Evolutionary conservation across 179 eudicot genomes (phyloP), one percentile per base, ranked within the genome.

Genomic region (Beta lomatogona): DNA sequence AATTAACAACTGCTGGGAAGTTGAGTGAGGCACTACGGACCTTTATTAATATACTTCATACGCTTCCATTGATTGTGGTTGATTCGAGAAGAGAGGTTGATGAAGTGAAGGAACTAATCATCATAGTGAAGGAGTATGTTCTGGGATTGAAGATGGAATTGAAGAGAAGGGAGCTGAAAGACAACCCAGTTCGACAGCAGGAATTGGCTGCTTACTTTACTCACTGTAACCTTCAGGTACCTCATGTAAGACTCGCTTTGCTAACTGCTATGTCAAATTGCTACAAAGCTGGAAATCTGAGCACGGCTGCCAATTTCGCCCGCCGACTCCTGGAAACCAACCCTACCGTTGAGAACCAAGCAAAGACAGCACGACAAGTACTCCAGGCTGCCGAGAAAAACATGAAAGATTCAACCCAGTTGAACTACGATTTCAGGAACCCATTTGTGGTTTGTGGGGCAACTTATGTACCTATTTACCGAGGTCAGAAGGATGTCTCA

Each of bases 361-460:
- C 84, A 5, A 90, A 79, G 85, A 84, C 73, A 12, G 93, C 93
- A 18, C 87, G 95, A 6, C 90, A 86, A 61, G 90, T 92, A 57
- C 82, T 90, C 41, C 90, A 87, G 81, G 92, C 89, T 60, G 90
- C 97, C 22, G 97, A 93, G 88, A 92, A 83, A 88, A 93, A 87
- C 84, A 88, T 86, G 94, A 91, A 76, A 4, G 95, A 93, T 81
- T 86, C 89, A 28, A 63, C 89, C 2, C 81, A 89, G 86, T 71
- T 93, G 74, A 93, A 93, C 75, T 93, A 93, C 71, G 95, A 93
- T 76, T 93, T 93, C 85, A 92, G 97, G 83, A 93, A 93, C 66
- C 97, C 97, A 0, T 92, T 93, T 84, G 95, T 92, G 45, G 89
- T 93, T 54, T 93, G 97, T 84, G 97, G 95, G 69, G 91, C 98